Evolutionary conservation across 176 grass and related monocot genomes (phyloP).

Genomic region (Ensete ventricosum): DNA sequence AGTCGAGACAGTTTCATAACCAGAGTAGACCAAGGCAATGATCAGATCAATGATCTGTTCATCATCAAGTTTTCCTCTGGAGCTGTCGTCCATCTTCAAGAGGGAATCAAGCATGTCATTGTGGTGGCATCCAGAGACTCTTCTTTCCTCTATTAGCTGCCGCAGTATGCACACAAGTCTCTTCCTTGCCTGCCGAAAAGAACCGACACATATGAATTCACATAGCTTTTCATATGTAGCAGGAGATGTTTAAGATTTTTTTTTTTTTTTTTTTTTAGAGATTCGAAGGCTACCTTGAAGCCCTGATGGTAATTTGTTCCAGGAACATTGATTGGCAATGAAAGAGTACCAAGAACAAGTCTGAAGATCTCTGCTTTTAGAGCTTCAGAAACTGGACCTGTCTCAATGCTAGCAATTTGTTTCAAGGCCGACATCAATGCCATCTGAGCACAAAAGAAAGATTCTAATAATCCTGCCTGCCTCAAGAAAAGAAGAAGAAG

Average conservation of each 20-base stretch:
- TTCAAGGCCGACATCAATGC: slow-evolving; percentile 69
- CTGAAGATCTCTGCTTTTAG: slow-evolving; percentile 74
- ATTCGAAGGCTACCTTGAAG: slow-evolving; percentile 35
- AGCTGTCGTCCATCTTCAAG: slow-evolving; percentile 33
- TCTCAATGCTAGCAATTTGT: slow-evolving; percentile 78
- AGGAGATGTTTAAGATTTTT: background rate
- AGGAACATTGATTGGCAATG: slow-evolving; percentile 78
- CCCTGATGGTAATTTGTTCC: slow-evolving; percentile 71
- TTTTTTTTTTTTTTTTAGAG: no score
- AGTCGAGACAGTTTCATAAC: slow-evolving; percentile 87
- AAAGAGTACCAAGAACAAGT: slow-evolving; percentile 83
- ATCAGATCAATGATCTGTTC: slow-evolving; percentile 90
- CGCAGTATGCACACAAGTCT: slow-evolving; percentile 68
- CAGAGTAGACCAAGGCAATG: slow-evolving; percentile 88
- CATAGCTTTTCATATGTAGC: background rate
- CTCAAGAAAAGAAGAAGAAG: no score
- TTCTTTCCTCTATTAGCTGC: slow-evolving; percentile 48
- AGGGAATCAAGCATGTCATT: slow-evolving; percentile 73
- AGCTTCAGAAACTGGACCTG: slow-evolving; percentile 60
- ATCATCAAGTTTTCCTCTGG: slow-evolving; percentile 52
- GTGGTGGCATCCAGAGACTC: slow-evolving; percentile 24
- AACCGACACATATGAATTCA: no score
- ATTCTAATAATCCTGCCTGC: no score
- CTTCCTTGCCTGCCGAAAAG: slow-evolving; percentile 54
- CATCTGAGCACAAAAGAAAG: slow-evolving; percentile 36